A percentile compares a stretch with the other conserved stretches of the same genome.
Conservation (phyloP, 495 filamentous ascomycete species). For the Cercophora scortea region DNA sequence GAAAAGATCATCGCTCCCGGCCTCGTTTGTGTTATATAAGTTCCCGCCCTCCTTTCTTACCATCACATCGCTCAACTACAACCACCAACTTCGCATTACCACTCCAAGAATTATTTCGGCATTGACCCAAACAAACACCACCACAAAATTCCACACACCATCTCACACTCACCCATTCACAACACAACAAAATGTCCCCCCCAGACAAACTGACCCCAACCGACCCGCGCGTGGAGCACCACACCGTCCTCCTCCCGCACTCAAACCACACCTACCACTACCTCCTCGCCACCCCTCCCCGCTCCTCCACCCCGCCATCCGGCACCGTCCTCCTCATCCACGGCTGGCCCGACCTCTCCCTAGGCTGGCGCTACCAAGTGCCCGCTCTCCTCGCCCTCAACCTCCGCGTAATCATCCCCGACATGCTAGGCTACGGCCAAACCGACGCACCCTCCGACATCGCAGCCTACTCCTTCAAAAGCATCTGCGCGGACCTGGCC, state of each 20-base stretch:
- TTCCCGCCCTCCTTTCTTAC: neutral
- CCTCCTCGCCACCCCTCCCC: conserved; percentile 56
- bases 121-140: too few species aligned
- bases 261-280: conserved; percentile 63
- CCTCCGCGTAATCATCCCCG: conserved; percentile 42
- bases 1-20: too few species aligned
- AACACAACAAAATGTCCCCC: neutral
- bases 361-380: conserved; percentile 79
- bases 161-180: neutral
- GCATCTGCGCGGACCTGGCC: conserved; percentile 55
- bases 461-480: conserved; percentile 56
- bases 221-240: conserved; percentile 57
- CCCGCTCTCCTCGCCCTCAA: conserved; percentile 57
- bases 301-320: conserved; percentile 23
- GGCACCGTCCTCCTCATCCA: conserved; percentile 58
- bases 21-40: neutral
- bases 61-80: neutral
- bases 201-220: conserved; percentile 52
- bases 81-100: too few species aligned
- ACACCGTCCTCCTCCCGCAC: conserved; percentile 40
- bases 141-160: neutral
- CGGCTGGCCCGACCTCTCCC: conserved; percentile 56
- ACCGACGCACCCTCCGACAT: conserved; percentile 49
- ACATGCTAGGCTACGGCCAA: conserved; percentile 60
- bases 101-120: too few species aligned